Evolutionary conservation across 345 rosid genomes (phyloP).

Genomic region (Noccaea caerulescens): DNA sequence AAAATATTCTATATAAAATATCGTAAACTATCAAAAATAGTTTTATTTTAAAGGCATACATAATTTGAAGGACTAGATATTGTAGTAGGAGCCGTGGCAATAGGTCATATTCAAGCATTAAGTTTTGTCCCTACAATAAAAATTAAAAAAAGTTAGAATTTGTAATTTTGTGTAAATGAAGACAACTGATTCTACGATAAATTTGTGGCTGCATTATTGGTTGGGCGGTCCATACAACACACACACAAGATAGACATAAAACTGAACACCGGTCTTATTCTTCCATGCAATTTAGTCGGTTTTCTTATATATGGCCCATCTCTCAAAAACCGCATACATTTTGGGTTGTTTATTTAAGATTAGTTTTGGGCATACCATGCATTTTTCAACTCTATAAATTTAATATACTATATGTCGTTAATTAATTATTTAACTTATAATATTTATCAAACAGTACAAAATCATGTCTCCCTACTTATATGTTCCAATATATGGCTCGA

Average conservation of each 20-base stretch:
- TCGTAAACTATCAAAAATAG: conserved; percentile 6
- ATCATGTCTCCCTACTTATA: no score
- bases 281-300: conserved; percentile 47
- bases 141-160: conserved; percentile 40
- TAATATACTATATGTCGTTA: neutral
- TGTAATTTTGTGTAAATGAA: conserved; percentile 42
- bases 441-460: no score
- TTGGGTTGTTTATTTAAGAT: neutral
- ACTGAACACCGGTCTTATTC: conserved; percentile 37
- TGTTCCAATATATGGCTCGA: neutral
- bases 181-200: conserved; percentile 30
- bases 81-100: conserved; percentile 10
- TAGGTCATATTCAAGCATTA: conserved; percentile 38
- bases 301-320: conserved; percentile 32
- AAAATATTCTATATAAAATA: conserved; percentile 12
- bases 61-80: conserved; percentile 11
- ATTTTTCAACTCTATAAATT: conserved; percentile 1
- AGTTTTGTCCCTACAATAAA: conserved; percentile 41
- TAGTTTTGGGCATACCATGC: neutral
- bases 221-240: conserved; percentile 46
- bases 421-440: neutral
- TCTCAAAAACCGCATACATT: conserved; percentile 10
- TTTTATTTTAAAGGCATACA: neutral
- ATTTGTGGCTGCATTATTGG: conserved; percentile 44
- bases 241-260: conserved; percentile 25